A percentile compares a stretch with the other conserved stretches of the same genome.
These are phyloP conservation scores for Suillus brevipes DNA, from an alignment of 768 basidiomycete genomes.

Conservation along the genomic window DNA sequence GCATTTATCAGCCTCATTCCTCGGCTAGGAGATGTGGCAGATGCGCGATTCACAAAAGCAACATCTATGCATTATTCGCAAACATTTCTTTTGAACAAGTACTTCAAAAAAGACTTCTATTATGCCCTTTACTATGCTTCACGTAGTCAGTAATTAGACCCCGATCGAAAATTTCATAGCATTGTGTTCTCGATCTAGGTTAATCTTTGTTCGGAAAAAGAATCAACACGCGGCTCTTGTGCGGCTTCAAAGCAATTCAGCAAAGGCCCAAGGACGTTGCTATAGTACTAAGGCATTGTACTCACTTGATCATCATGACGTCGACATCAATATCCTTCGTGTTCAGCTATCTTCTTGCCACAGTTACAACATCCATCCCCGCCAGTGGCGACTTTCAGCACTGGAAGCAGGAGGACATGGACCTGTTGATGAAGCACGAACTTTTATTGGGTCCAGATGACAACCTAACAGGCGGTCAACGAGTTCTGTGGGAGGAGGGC, in stretches of 20 bases:
- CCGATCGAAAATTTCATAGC: too few relatives aligned
- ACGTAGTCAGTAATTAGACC: neutral
- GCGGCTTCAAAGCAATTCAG: too few relatives aligned
- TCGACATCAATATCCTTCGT: too few relatives aligned
- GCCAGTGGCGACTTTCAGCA: neutral
- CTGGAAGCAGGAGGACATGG: neutral
- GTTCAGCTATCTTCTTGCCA: neutral
- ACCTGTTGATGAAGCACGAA: neutral
- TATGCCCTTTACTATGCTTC: constrained; percentile 6
- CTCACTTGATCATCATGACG: too few relatives aligned
- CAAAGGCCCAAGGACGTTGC: too few relatives aligned
- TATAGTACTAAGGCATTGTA: too few relatives aligned
- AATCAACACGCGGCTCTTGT: too few relatives aligned
- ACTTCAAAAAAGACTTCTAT: constrained; percentile 32
- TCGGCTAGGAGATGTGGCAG: constrained; percentile 27
- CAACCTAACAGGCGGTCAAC: neutral
- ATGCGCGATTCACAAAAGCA: constrained; percentile 20
- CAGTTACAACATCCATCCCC: neutral
- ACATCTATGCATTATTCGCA: constrained; percentile 23
- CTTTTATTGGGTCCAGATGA: neutral
- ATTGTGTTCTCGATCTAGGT: too few relatives aligned
- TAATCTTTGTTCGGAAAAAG: too few relatives aligned
- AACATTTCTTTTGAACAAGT: constrained; percentile 34
- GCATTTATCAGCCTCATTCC: constrained; percentile 30
- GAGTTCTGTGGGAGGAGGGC: neutral